Conservation (phyloP, 345 rosid species). For the Syzygium aqueum region DNA sequence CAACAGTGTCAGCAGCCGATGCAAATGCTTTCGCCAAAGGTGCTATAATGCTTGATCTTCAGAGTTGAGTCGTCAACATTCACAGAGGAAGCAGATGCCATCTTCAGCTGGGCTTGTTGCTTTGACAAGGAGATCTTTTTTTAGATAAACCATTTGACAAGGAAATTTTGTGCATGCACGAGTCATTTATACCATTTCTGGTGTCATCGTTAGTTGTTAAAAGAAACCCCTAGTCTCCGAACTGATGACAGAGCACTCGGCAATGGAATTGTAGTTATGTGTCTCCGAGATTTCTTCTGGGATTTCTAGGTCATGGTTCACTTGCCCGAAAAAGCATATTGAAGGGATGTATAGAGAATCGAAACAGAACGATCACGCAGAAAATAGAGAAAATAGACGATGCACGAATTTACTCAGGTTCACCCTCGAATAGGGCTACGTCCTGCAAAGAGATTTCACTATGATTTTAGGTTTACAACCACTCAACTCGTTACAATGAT, state of each 20-base stretch:
- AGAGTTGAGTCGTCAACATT: no score
- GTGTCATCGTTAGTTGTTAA: not conserved
- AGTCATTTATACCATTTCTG: not conserved
- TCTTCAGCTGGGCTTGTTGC: not conserved
- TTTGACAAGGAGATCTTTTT: not conserved
- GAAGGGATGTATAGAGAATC: no score
- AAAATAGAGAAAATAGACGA: no score
- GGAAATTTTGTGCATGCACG: not conserved
- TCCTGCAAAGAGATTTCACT: no score
- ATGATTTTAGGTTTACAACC: no score
- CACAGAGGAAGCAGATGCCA: not conserved
- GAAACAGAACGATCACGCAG: no score
- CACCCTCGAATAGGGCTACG: no score
- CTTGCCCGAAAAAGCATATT: not conserved
- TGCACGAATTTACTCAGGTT: no score
- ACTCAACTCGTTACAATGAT: no score
- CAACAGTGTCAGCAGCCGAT: no score
- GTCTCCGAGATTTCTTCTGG: not conserved
- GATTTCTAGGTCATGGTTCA: not conserved
- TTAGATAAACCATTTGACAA: not conserved
- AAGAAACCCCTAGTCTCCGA: not conserved
- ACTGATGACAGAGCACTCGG: not conserved
- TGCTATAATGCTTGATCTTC: no score
- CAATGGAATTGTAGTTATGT: not conserved
- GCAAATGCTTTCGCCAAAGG: no score